These are phyloP conservation scores for Calycina herbarum DNA, from an alignment of 2,329 filamentous ascomycete genomes.

Conservation along the genomic window DNA sequence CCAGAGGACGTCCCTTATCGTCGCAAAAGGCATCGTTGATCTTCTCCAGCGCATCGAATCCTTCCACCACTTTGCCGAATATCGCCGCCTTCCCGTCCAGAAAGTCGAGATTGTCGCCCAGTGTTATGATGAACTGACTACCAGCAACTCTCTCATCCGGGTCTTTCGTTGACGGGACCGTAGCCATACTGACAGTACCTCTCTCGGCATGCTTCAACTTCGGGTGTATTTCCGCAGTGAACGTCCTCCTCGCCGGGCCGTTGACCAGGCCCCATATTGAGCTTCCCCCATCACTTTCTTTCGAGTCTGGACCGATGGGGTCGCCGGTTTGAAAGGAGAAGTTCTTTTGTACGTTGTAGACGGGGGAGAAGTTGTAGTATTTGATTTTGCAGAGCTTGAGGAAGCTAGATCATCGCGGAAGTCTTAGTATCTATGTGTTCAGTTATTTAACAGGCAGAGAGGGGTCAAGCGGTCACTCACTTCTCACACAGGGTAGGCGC, in stretches of 20 bases:
- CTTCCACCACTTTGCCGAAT: constrained; percentile 93
- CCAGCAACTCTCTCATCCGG: constrained; percentile 80
- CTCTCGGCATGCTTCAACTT: constrained; percentile 87
- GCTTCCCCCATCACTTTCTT: constrained; percentile 85
- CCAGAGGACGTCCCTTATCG: constrained; percentile 79
- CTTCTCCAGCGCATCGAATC: constrained; percentile 90
- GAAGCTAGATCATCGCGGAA: constrained; percentile 63
- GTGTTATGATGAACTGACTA: constrained; percentile 91
- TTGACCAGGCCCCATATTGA: constrained; percentile 88
- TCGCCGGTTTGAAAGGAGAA: constrained; percentile 98
- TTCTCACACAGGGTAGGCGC: constrained; percentile 93
- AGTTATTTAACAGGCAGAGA: constrained; percentile 42
- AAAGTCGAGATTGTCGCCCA: constrained; percentile 86
- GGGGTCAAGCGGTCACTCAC: constrained; percentile 54
- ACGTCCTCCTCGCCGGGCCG: constrained; percentile 70
- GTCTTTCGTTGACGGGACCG: constrained; percentile 71
- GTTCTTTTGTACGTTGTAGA: constrained; percentile 89
- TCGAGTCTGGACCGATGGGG: constrained; percentile 81
- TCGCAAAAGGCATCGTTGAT: constrained; percentile 90
- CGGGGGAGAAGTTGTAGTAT: constrained; percentile 96
- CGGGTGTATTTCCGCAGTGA: constrained; percentile 79
- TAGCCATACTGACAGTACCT: constrained; percentile 98
- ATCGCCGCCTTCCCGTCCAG: constrained; percentile 92
- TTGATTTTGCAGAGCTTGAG: constrained; percentile 98
- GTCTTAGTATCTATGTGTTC: constrained; percentile 55